Conservation (phyloP, 2,329 filamentous ascomycete species). For the Xylaria sp. region DNA sequence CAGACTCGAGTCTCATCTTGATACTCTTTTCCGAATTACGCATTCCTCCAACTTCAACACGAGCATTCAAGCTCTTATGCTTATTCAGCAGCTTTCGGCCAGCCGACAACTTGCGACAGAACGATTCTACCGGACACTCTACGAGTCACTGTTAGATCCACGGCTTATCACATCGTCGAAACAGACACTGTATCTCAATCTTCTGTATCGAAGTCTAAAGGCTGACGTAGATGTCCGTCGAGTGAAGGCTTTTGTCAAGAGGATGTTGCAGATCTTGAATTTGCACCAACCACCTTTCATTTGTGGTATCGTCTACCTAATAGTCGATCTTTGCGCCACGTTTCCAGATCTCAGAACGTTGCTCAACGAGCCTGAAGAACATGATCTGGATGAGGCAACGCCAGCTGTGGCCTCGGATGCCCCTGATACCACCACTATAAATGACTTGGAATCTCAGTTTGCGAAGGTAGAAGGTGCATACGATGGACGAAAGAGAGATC, state of each 20-base stretch:
- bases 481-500: conserved; percentile 88
- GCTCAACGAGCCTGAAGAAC: conserved; percentile 77
- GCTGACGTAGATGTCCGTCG: conserved; percentile 86
- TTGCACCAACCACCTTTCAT: conserved; percentile 92
- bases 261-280: conserved; percentile 82
- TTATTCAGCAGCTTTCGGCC: conserved; percentile 89
- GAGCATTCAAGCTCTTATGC: conserved; percentile 89
- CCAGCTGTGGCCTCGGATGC: conserved; percentile 54
- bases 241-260: conserved; percentile 94
- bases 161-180: conserved; percentile 89
- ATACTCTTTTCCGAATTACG: conserved; percentile 93
- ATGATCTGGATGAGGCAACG: conserved; percentile 69
- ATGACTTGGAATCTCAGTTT: conserved; percentile 28
- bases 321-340: conserved; percentile 75
- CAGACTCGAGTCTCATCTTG: conserved; percentile 83
- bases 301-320: conserved; percentile 88
- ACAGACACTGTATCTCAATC: conserved; percentile 91
- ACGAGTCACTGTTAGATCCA: conserved; percentile 91
- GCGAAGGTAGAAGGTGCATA: conserved; percentile 54
- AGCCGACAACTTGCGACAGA: conserved; percentile 82
- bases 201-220: conserved; percentile 86
- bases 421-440: conserved; percentile 22
- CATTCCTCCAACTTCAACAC: conserved; percentile 99
- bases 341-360: conserved; percentile 82
- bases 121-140: conserved; percentile 91